Evolutionary conservation across 2,329 filamentous ascomycete genomes (phyloP), one percentile per base, ranked within the genome.

Genomic region (Xylaria sp.): DNA sequence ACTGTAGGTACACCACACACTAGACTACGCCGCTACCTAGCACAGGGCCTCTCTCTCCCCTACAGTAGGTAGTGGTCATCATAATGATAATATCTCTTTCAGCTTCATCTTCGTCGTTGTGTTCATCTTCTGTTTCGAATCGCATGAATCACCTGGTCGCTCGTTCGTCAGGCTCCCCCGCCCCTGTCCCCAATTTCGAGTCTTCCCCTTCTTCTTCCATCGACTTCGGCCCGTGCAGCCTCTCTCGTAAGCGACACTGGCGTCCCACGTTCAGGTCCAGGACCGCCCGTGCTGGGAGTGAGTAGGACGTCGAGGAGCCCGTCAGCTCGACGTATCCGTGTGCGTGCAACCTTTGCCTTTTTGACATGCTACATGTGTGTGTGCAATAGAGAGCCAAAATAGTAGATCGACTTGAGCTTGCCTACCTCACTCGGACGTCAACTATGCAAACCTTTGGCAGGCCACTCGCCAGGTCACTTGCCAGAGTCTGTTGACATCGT

Each of bases 401-500:
- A 51, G 55, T 52, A 54, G 50, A 61, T 31, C 38, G 33, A 31
- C 5, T 31, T 31, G 28, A 31, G 4, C 4, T 31, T 31, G 28
- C 4, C 9, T 31, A 31, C 25, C 25, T 57, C n/a, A n/a, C n/a
- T n/a, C 43, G 21, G 40, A 57, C 57, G 42, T 65, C 47, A 65
- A 62, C 33, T 45, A 65, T 63, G 63, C 38, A 51, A 49, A 46
- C 40, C 28, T 54, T 57, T 23, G 49, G 42, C 52, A 31, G 40
- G 49, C 35, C 43, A 21, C 25, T 42, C 38, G 62, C 57, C 53
- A 55, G 40, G 49, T 42, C 43, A 21, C 25, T 42, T 45, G 62
- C 57, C 57, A 55, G 60, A 63, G 65, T 61, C 57, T 59, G 23
- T 65, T 56, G 63, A 59, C 50, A 50, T 60, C 21, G n/a, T 37